These are phyloP conservation scores for Rhodosporidiobolus sp. DNA, from an alignment of 768 basidiomycete species.

Conservation along the genomic window DNA sequence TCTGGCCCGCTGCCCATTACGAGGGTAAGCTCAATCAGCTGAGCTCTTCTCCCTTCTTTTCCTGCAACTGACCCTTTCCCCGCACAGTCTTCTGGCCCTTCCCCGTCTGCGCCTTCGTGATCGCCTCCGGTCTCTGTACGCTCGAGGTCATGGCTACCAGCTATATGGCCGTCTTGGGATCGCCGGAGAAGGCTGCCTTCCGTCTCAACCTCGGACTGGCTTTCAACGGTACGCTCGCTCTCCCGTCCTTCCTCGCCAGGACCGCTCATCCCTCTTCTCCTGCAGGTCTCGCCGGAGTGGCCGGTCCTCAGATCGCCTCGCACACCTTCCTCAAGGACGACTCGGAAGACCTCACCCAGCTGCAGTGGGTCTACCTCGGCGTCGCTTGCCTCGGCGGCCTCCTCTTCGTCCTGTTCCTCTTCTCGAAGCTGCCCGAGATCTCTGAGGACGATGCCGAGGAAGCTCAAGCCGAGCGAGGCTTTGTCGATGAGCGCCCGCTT, in stretches of 20 bases:
- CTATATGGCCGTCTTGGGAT: slow-evolving; percentile 56
- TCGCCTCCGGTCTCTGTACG: slow-evolving; percentile 59
- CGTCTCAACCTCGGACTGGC: slow-evolving; percentile 76
- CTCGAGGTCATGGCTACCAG: slow-evolving; percentile 52
- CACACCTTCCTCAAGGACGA: slow-evolving; percentile 64
- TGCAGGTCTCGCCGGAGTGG: slow-evolving; percentile 71
- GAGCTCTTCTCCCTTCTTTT: no score
- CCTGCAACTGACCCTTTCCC: no score
- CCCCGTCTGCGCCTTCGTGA: slow-evolving; percentile 56
- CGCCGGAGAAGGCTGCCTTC: slow-evolving; percentile 67
- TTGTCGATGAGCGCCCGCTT: slow-evolving; percentile 32
- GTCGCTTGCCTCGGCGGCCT: slow-evolving; percentile 43
- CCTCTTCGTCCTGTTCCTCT: slow-evolving; percentile 39
- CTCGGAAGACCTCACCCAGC: neutral
- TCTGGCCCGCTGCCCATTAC: slow-evolving; percentile 72
- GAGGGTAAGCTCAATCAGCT: no score
- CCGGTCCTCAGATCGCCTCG: slow-evolving; percentile 68
- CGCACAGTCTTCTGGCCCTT: slow-evolving; percentile 42
- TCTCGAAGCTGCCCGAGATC: slow-evolving; percentile 45
- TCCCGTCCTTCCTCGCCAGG: slow-evolving; percentile 62
- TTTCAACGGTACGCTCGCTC: slow-evolving; percentile 56
- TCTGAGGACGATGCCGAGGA: slow-evolving; percentile 36
- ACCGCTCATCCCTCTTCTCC: slow-evolving; percentile 71
- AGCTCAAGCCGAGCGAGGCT: slow-evolving; percentile 6
- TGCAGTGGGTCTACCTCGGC: slow-evolving; percentile 15